Evolutionary conservation across 495 filamentous ascomycete species (phyloP).

Genomic region (Neurospora sp.): DNA sequence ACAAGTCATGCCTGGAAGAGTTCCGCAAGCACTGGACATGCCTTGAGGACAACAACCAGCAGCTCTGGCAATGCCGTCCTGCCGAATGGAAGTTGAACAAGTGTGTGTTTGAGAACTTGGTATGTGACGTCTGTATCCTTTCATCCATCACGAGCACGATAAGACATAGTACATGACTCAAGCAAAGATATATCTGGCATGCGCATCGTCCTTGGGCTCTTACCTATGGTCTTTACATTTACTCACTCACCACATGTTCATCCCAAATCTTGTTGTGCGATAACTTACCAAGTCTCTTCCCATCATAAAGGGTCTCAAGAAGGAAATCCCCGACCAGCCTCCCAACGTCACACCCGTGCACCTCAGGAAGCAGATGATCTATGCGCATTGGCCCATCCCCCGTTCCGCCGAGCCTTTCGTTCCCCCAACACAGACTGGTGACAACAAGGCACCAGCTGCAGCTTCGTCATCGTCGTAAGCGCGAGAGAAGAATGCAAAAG

Average conservation of each 20-base stretch:
- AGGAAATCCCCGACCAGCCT: conserved; percentile 78
- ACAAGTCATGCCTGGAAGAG: conserved; percentile 81
- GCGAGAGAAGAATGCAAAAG: neutral
- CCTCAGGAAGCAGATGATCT: conserved; percentile 68
- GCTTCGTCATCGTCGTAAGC: neutral
- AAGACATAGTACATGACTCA: neutral
- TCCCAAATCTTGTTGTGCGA: neutral
- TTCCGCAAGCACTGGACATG: conserved; percentile 93
- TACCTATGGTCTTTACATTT: neutral
- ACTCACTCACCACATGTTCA: neutral
- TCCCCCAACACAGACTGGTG: conserved; percentile 4
- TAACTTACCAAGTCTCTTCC: neutral
- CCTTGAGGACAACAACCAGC: conserved; percentile 94
- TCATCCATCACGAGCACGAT: neutral
- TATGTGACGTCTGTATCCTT: conserved; percentile 33
- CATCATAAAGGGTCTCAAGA: conserved; percentile 64
- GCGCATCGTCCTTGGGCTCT: neutral
- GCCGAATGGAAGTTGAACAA: conserved; percentile 73
- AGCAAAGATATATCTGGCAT: neutral
- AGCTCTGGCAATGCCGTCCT: conserved; percentile 81
- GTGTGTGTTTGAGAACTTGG: conserved; percentile 92
- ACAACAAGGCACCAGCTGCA: neutral
- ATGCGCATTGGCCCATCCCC: conserved; percentile 44
- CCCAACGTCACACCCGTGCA: conserved; percentile 72
- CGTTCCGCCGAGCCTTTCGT: conserved; percentile 30